phyloP scores from a whole-genome alignment of 75 land plant genomes.

The Adiantum capillusveneris region DNA sequence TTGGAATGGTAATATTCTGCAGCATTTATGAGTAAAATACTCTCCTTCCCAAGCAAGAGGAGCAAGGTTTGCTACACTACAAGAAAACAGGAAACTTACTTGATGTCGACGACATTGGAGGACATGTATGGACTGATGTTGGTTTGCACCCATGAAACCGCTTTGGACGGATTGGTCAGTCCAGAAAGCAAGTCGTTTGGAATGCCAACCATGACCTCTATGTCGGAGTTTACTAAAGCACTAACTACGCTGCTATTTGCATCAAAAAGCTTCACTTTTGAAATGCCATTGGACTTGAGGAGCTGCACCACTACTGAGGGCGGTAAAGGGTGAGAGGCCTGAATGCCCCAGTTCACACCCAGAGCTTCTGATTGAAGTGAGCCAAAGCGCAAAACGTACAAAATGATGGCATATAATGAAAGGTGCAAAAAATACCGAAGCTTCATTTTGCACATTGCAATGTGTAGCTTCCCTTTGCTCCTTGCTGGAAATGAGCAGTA shows the following conservation, averaged over 20 bases:
- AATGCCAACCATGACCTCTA: conserved; percentile 77
- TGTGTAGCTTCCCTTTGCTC: background rate
- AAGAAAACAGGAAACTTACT: conserved; percentile 19
- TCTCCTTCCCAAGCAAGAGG: no score
- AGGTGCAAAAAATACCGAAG: no score
- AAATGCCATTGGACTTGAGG: conserved; percentile 45
- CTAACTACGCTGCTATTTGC: conserved; percentile 33
- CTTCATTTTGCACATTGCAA: no score
- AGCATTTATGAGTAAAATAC: no score
- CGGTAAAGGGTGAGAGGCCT: conserved; percentile 32
- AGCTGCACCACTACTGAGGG: conserved; percentile 36
- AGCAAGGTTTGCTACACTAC: no score
- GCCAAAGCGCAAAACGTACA: no score
- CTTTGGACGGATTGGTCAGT: conserved; percentile 33
- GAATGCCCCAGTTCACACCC: conserved; percentile 70
- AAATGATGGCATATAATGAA: no score
- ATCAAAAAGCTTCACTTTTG: conserved; percentile 67
- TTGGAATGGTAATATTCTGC: no score
- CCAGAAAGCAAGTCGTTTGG: conserved; percentile 64
- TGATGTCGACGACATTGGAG: conserved; percentile 32
- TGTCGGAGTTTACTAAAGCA: conserved; percentile 32
- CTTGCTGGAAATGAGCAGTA: no score
- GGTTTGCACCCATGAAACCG: conserved; percentile 50
- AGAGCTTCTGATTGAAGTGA: conserved; percentile 4
- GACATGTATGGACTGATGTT: conserved; percentile 42